Evolutionary conservation across 1,284 basidiomycete genomes (phyloP).

Genomic region (Trametes pubescens): DNA sequence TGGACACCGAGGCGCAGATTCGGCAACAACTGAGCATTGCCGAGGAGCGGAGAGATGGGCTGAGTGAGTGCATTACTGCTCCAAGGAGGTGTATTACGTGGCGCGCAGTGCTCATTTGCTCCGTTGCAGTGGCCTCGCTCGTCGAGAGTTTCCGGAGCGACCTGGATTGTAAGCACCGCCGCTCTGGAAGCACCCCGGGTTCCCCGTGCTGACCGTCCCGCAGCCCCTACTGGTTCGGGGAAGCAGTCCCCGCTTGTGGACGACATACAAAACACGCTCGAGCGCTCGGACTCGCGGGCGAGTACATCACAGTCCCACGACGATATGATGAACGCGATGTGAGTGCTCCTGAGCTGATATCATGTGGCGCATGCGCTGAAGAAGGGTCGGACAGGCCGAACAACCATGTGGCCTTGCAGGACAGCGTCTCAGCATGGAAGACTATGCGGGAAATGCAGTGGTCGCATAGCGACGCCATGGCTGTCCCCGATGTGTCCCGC

Average conservation of each 20-base stretch:
- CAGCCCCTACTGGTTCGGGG: conserved; percentile 29
- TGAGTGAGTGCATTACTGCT: conserved; percentile 55
- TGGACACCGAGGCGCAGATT: conserved; percentile 72
- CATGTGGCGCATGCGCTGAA: conserved; percentile 13
- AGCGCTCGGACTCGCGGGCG: conserved; percentile 32
- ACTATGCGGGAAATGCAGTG: conserved; percentile 40
- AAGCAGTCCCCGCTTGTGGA: conserved; percentile 33
- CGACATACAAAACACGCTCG: conserved; percentile 30
- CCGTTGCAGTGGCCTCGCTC: conserved; percentile 39
- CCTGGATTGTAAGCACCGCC: conserved; percentile 30
- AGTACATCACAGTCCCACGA: conserved; percentile 34
- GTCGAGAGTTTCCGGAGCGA: conserved; percentile 35
- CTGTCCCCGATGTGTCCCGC: conserved; percentile 30
- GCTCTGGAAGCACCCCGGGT: neutral
- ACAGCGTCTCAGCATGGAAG: conserved; percentile 38
- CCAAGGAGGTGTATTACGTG: neutral
- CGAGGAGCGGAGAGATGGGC: conserved; percentile 74
- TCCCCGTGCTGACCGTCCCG: conserved; percentile 8
- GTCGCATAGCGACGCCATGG: conserved; percentile 37
- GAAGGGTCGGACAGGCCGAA: conserved; percentile 22
- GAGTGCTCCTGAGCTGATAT: conserved; percentile 14
- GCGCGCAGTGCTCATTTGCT: conserved; percentile 6
- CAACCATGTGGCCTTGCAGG: conserved; percentile 36
- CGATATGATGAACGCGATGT: conserved; percentile 34
- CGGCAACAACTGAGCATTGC: conserved; percentile 66